A percentile compares a stretch with the other conserved stretches of the same genome.
phyloP scores from a whole-genome alignment of 1,139 yeast species.

The Suhomyces choctaworum region DNA sequence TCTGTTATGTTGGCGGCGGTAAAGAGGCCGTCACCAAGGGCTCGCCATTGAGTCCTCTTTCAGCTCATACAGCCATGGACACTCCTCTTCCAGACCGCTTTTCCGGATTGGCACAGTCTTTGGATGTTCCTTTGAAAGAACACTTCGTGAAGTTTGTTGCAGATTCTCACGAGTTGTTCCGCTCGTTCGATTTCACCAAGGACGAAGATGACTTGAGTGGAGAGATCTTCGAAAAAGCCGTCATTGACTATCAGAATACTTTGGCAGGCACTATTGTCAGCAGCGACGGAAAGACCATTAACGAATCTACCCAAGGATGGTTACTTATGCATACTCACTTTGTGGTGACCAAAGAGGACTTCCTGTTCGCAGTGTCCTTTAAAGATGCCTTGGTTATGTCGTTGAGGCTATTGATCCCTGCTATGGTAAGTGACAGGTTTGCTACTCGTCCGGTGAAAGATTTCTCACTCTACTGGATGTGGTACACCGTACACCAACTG shows the following conservation, averaged over 20 bases:
- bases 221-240: slow-evolving; percentile 35
- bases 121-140: slow-evolving; percentile 57
- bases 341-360: slow-evolving; percentile 18
- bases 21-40: slow-evolving; percentile 9
- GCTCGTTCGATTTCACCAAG: slow-evolving; percentile 21
- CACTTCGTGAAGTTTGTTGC: slow-evolving; percentile 37
- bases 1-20: slow-evolving; percentile 18
- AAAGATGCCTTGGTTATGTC: slow-evolving; percentile 37
- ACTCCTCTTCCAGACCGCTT: slow-evolving; percentile 41
- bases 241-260: slow-evolving; percentile 37
- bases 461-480: slow-evolving; percentile 38
- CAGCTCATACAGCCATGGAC: not conserved
- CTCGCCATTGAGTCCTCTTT: not conserved
- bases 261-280: slow-evolving; percentile 29
- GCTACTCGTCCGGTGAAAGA: slow-evolving; percentile 30
- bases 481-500: slow-evolving; percentile 38
- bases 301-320: slow-evolving; percentile 34
- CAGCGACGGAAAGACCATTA: slow-evolving; percentile 27
- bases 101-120: slow-evolving; percentile 55
- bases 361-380: slow-evolving; percentile 25
- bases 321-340: slow-evolving; percentile 31
- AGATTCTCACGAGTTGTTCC: slow-evolving; percentile 29
- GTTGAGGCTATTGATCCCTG: slow-evolving; percentile 38
- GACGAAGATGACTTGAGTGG: slow-evolving; percentile 18
- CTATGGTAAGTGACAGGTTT: slow-evolving; percentile 33